Percentiles rank a stretch among this genome's conserved stretches.
phyloP scores from a whole-genome alignment of 2,329 filamentous ascomycete species.

The Penicillium crustosum region DNA sequence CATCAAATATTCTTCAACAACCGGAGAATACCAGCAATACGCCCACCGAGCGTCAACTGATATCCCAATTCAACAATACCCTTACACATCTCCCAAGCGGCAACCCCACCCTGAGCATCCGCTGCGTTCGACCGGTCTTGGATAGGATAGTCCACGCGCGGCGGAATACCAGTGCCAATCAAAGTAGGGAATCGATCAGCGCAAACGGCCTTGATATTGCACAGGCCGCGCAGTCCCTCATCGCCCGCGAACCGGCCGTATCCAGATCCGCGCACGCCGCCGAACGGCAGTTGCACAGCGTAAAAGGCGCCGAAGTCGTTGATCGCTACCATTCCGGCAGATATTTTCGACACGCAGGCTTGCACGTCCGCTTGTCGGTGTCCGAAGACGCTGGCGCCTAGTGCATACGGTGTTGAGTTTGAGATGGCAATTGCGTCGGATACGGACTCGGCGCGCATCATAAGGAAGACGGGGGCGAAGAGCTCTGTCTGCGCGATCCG shows the following conservation, averaged over 20 bases:
- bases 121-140: conserved; percentile 54
- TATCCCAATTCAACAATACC: conserved; percentile 49
- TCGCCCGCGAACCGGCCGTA: conserved; percentile 92
- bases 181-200: conserved; percentile 63
- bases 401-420: conserved; percentile 80
- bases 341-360: conserved; percentile 65
- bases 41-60: conserved; percentile 44
- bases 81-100: conserved; percentile 60
- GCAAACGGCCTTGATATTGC: conserved; percentile 85
- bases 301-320: conserved; percentile 97
- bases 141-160: conserved; percentile 79
- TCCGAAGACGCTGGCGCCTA: conserved; percentile 88
- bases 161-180: conserved; percentile 74
- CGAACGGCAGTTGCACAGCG: conserved; percentile 91
- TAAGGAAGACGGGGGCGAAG: conserved; percentile 84
- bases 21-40: conserved; percentile 38
- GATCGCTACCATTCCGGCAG: conserved; percentile 86
- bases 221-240: conserved; percentile 80
- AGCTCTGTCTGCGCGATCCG: conserved; percentile 84
- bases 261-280: conserved; percentile 82
- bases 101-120: conserved; percentile 52
- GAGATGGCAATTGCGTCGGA: conserved; percentile 71
- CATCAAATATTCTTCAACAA: conserved; percentile 41
- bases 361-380: conserved; percentile 62
- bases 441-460: conserved; percentile 72